A percentile compares a stretch with the other conserved stretches of the same genome.
These are phyloP conservation scores for Zygosaccharomyces sapae DNA, from an alignment of 1,139 yeast species.

Conservation along the genomic window DNA sequence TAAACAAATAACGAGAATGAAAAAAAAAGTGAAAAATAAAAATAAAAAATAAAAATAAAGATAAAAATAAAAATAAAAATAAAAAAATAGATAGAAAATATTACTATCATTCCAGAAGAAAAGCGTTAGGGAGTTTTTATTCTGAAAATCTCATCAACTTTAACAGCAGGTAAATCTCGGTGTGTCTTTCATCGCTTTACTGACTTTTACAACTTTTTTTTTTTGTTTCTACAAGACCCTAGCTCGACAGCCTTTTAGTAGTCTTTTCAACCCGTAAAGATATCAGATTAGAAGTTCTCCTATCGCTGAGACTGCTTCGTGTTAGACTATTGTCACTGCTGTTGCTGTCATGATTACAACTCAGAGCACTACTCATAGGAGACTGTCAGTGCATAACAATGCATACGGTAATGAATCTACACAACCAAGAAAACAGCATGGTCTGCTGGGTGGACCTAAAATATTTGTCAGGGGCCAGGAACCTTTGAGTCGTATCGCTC, in stretches of 20 bases:
- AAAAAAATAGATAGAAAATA: background rate
- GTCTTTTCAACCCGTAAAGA: background rate
- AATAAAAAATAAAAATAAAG: background rate
- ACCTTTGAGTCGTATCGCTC: constrained; percentile 1
- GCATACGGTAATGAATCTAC: constrained; percentile 22
- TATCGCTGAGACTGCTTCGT: background rate
- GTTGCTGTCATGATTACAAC: constrained; percentile 21
- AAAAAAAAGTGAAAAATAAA: background rate
- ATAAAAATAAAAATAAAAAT: background rate
- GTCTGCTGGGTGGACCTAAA: background rate
- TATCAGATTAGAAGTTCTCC: background rate
- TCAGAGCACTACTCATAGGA: constrained; percentile 27
- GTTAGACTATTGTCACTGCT: background rate
- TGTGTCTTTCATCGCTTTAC: too few species aligned
- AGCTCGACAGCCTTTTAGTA: background rate
- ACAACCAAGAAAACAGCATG: constrained; percentile 12
- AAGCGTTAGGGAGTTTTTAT: background rate
- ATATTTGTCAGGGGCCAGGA: background rate
- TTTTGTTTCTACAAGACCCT: background rate
- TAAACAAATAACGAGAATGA: constrained; percentile 2
- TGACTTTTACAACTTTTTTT: background rate
- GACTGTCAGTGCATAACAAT: constrained; percentile 26
- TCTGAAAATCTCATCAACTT: too few species aligned
- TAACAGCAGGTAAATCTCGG: too few species aligned
- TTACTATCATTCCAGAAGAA: background rate